Evolutionary conservation across 306 rosid genomes (phyloP), one percentile per base, ranked within the genome.

Genomic region (Lathyrus aphaca): DNA sequence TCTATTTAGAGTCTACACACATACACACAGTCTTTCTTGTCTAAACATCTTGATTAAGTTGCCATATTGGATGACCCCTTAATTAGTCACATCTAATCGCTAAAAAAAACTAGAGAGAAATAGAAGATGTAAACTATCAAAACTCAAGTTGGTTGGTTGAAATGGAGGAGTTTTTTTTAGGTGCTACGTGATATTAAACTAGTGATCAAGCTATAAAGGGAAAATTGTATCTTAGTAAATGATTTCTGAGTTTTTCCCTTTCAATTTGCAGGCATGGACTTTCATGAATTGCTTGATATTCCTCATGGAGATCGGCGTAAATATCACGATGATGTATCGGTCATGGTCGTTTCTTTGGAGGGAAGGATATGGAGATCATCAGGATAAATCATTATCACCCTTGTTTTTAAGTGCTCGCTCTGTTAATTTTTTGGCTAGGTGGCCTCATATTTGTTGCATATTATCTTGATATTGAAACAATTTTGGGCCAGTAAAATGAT

Each of bases 351-450:
- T 69, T 83, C 90, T 42, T 75, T 83, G 66, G 87, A 86, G 75
- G 90, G 90, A 63, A 86, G 88, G 77, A 81, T 86, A 74, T 86
- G 90, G 88, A 83, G 75, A 81, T 86, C 90, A 70, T 83, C 86
- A 9, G 86, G 90, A 81, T 83, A 71, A n/a, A n/a, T n/a, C n/a
- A n/a, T n/a, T n/a, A n/a, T n/a, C n/a, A 0, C 1, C 42, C 10
- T 10, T 16, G 15, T 17, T 37, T 67, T 63, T 9, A 23, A 45
- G 71, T 46, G 53, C 30, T 39, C 63, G 25, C 55, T 68, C 44
- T 70, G 10, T 72, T 44, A 12, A 18, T 40, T 40, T 74, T 74
- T 77, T 71, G 63, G 79, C 51, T 71, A 38, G 79, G 60, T 80
- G 73, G 74, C 74, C 78, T 67, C 75, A 43, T 67, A 80, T 71